These are phyloP conservation scores for Telfairia occidentalis DNA, from an alignment of 331 rosid species.

Conservation along the genomic window DNA sequence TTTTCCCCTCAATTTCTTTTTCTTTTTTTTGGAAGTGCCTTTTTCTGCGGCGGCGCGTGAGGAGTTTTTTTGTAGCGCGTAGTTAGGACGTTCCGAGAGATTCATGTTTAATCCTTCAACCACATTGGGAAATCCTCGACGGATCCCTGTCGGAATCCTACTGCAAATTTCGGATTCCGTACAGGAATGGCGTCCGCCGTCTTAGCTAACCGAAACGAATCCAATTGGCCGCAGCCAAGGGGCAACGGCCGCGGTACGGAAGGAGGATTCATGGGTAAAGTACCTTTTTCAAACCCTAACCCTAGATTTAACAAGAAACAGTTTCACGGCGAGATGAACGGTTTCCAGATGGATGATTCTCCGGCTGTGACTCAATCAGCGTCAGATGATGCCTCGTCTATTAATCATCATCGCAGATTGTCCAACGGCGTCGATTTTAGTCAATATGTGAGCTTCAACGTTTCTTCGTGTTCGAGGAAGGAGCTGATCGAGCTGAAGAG, in stretches of 20 bases:
- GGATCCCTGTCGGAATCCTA: conserved; percentile 35
- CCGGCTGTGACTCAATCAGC: conserved; percentile 59
- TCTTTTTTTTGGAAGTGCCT: not conserved
- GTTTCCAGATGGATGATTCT: conserved; percentile 25
- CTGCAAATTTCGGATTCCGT: conserved; percentile 24
- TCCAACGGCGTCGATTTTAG: conserved; percentile 20
- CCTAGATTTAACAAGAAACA: conserved; percentile 43
- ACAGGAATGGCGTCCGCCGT: conserved; percentile 78
- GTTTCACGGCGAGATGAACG: conserved; percentile 23
- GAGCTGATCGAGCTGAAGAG: conserved; percentile 58
- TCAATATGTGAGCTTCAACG: conserved; percentile 53
- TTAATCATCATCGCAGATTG: conserved; percentile 45
- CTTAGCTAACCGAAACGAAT: conserved; percentile 58
- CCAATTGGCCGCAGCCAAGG: conserved; percentile 64
- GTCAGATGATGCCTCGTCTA: conserved; percentile 87
- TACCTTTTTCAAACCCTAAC: conserved; percentile 61
- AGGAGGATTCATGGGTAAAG: conserved; percentile 66
- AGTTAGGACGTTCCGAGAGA: not conserved
- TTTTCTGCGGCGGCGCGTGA: conserved; percentile 35
- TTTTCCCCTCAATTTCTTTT: not conserved
- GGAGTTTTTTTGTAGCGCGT: not conserved
- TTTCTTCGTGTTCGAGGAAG: conserved; percentile 42
- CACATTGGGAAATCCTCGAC: conserved; percentile 41
- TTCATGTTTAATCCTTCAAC: conserved; percentile 23
- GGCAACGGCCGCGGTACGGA: conserved; percentile 42